A percentile compares a stretch with the other conserved stretches of the same genome.
Evolutionary conservation across 1,284 basidiomycete species (phyloP).

Genomic region (Austroboletus novae-zelandiae): DNA sequence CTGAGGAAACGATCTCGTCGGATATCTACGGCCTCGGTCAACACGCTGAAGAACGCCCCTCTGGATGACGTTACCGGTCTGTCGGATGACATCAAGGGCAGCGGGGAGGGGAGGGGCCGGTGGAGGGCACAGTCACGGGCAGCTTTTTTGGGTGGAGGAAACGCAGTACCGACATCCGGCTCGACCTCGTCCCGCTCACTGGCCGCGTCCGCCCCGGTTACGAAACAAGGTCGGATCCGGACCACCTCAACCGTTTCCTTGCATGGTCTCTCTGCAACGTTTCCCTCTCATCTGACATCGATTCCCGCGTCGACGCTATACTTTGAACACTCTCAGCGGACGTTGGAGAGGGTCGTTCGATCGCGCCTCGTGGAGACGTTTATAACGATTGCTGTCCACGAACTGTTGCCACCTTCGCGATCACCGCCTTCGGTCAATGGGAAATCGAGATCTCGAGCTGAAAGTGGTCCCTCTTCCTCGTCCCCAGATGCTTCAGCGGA

Average conservation of each 20-base stretch:
- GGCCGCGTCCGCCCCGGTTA: constrained; percentile 24
- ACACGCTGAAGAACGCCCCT: constrained; percentile 45
- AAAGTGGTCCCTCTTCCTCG: constrained; percentile 20
- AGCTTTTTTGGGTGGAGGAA: constrained; percentile 34
- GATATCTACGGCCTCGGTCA: constrained; percentile 58
- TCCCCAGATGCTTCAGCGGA: constrained; percentile 4
- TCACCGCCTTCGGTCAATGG: constrained; percentile 15
- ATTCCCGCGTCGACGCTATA: constrained; percentile 32
- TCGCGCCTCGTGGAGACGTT: constrained; percentile 82
- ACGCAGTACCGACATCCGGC: constrained; percentile 23
- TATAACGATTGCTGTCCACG: constrained; percentile 51
- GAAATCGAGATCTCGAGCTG: constrained; percentile 22
- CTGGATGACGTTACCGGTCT: constrained; percentile 42
- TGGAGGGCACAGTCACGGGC: constrained; percentile 39
- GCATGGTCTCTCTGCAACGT: constrained; percentile 21
- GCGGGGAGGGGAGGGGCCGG: constrained; percentile 37
- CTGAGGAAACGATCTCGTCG: constrained; percentile 57
- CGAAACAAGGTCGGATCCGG: constrained; percentile 42
- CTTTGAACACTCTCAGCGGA: constrained; percentile 61
- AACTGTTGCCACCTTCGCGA: constrained; percentile 16
- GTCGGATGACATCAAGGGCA: constrained; percentile 28
- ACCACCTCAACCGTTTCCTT: constrained; percentile 53
- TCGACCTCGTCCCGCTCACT: constrained; percentile 22
- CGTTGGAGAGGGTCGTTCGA: constrained; percentile 64
- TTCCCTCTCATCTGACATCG: constrained; percentile 16